Evolutionary conservation across 176 grass and related monocot genomes (phyloP), one percentile per base, ranked within the genome.

Genomic region (Eleusine coracana): DNA sequence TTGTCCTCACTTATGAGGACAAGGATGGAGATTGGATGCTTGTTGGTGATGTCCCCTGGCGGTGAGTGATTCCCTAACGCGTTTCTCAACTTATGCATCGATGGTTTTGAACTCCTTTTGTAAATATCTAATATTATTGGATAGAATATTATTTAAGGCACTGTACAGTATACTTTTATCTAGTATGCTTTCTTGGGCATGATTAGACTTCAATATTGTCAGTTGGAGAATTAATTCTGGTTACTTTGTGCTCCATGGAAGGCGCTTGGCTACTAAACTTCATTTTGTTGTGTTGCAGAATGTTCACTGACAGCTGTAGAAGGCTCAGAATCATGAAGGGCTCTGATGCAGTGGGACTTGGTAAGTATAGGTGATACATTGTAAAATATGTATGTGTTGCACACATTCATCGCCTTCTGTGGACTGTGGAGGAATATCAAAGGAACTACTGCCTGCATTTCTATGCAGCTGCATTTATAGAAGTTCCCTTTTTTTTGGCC

Each of bases 1-100:
- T 90, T 50, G 90, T 95, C 13, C 83, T 95, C 65, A 95, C 93
- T 45, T 92, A 95, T 71, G 88, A 95, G 86, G 93, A 95, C 73
- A 95, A 90, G 51, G 93, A 95, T 74, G 90, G 90, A 7, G 93
- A 95, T 75, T 95, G 89, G 92, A 94, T 94, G 92, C 89, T 94
- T 85, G 92, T 94, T 58, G 92, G 92, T 83, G 92, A 94, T 88
- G 93, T 95, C 66, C 93, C 93, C 2, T 95, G 93, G 93, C 39
- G 77, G 93, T 95, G 84, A 37, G 75, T 83, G 84, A 80, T 70
- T 27, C 39, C 20, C 13, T 74, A 80, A 8, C 40, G 9, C 25
- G 28, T 18, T 66, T n/a, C 21, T 56, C 63, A 82, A 59, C 67
- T 83, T 74, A 70, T 60, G 34, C 5, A 8, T 34, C 28, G 2